phyloP scores from a whole-genome alignment of 352 stramenopile genomes.

The Pythium rhizo-oryzae region DNA sequence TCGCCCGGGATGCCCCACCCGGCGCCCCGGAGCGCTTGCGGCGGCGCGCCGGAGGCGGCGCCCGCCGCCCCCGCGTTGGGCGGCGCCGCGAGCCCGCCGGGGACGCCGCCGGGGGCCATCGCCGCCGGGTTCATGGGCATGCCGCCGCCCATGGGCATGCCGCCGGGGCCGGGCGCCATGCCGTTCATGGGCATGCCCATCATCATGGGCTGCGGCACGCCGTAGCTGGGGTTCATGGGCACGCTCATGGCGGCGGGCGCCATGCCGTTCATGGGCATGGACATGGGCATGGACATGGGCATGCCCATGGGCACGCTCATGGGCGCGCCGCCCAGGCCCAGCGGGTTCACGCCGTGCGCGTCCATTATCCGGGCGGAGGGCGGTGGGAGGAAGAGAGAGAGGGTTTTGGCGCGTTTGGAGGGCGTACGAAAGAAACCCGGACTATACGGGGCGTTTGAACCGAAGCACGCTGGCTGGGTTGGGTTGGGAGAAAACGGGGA shows the following conservation, averaged over 20 bases:
- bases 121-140: slow-evolving; percentile 34
- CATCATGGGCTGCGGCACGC: slow-evolving; percentile 32
- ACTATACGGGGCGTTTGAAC: too few species aligned
- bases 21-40: slow-evolving; percentile 34
- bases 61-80: slow-evolving; percentile 31
- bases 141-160: slow-evolving; percentile 31
- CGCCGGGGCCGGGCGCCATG: too few species aligned
- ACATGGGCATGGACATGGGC: slow-evolving; percentile 54
- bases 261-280: slow-evolving; percentile 46
- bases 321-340: slow-evolving; percentile 50
- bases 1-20: slow-evolving; percentile 86
- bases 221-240: too few species aligned
- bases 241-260: slow-evolving; percentile 32
- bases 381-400: too few species aligned
- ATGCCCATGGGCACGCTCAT: slow-evolving; percentile 71
- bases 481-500: too few species aligned
- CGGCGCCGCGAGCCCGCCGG: slow-evolving; percentile 10
- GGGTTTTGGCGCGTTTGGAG: too few species aligned
- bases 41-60: slow-evolving; percentile 25
- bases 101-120: too few species aligned
- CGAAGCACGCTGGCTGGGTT: too few species aligned
- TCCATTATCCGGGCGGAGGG: too few species aligned
- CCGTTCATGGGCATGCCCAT: slow-evolving; percentile 51
- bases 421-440: too few species aligned
- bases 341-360: slow-evolving; percentile 62